phyloP scores from a whole-genome alignment of 257 asterid species.

The Lycium barbarum region DNA sequence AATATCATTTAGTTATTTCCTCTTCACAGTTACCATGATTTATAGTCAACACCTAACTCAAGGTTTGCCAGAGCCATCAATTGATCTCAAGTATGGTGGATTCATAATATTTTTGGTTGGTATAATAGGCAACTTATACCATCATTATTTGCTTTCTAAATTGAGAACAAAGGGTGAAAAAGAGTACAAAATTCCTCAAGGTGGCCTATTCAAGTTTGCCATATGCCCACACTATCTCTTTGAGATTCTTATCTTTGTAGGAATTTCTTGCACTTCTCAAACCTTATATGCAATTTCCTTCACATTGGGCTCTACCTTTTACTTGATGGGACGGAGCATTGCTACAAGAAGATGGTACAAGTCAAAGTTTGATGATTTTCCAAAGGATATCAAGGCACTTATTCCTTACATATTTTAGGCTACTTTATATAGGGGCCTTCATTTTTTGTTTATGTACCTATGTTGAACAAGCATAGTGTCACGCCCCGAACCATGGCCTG shows the following conservation, averaged over 20 bases:
- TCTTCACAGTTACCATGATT: conserved; percentile 47
- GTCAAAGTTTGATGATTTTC: conserved; percentile 67
- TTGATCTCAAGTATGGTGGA: conserved; percentile 54
- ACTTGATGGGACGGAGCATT: conserved; percentile 62
- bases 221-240: conserved; percentile 71
- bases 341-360: conserved; percentile 70
- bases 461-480: too few relatives aligned
- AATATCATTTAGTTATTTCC: conserved; percentile 58
- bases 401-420: conserved; percentile 58
- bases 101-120: conserved; percentile 50
- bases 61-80: conserved; percentile 48
- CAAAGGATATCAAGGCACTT: conserved; percentile 55
- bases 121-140: conserved; percentile 63
- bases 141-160: conserved; percentile 64
- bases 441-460: neutral
- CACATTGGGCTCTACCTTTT: conserved; percentile 44
- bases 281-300: conserved; percentile 44
- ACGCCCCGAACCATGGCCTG: too few relatives aligned
- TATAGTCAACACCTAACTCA: conserved; percentile 49
- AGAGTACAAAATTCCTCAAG: conserved; percentile 58
- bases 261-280: conserved; percentile 61
- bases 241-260: conserved; percentile 62
- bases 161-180: conserved; percentile 53
- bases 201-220: conserved; percentile 57
- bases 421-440: neutral